Conservation (phyloP, 208 protist species). For the Angomonas deanei region DNA sequence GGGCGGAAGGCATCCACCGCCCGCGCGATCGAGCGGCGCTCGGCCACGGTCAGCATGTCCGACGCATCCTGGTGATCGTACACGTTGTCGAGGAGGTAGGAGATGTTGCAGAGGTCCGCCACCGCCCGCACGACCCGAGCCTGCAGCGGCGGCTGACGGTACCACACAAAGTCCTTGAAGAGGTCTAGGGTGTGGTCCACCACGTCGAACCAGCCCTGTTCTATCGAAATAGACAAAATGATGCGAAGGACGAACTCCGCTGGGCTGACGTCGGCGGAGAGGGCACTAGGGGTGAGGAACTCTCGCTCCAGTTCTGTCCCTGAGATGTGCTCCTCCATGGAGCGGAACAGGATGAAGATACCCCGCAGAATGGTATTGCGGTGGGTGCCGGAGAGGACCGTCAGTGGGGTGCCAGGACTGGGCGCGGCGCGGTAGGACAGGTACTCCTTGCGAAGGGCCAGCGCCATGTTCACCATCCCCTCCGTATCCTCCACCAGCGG, state of each 20-base stretch:
- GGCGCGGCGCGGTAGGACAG: neutral
- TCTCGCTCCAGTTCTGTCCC: conserved; percentile 30
- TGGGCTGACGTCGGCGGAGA: conserved; percentile 18
- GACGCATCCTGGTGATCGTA: conserved; percentile 1
- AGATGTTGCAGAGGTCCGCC: conserved; percentile 44
- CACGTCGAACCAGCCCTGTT: conserved; percentile 57
- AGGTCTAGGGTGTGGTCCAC: conserved; percentile 35
- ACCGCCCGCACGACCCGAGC: conserved; percentile 40
- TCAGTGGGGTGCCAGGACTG: neutral
- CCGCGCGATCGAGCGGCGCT: conserved; percentile 47
- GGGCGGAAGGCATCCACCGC: conserved; percentile 59
- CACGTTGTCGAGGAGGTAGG: conserved; percentile 38
- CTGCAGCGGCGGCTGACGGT: conserved; percentile 34
- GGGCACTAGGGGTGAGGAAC: conserved; percentile 15
- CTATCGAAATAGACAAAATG: conserved; percentile 39
- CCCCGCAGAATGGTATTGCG: conserved; percentile 24
- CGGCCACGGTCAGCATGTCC: conserved; percentile 29
- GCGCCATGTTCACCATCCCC: conserved; percentile 21
- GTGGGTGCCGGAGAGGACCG: neutral
- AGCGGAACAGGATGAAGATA: conserved; percentile 22
- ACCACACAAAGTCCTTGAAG: conserved; percentile 40
- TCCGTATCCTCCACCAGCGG: conserved; percentile 17
- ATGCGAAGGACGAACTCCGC: conserved; percentile 48
- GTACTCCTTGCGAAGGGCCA: conserved; percentile 15
- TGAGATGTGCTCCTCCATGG: conserved; percentile 19